Percentiles rank a stretch among this genome's conserved stretches.
Conservation (phyloP, 2,329 filamentous ascomycete genomes). For the Colletotrichum tropicicola region DNA sequence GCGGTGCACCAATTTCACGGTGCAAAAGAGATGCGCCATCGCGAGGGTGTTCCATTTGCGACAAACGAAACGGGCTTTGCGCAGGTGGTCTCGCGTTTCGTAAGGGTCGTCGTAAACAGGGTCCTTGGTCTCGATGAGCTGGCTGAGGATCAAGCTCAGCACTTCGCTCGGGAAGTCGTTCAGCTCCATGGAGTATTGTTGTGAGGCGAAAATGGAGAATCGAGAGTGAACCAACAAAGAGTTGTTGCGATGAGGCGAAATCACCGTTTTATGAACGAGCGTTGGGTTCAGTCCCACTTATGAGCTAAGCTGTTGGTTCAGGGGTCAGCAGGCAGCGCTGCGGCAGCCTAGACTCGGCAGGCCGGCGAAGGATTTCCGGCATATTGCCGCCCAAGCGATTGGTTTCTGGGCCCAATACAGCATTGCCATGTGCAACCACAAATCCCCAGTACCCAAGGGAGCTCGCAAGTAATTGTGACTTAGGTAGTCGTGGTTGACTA, state of each 20-base stretch:
- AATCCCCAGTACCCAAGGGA: too few relatives aligned
- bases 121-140: not conserved
- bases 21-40: conserved; percentile 18
- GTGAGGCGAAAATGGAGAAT: too few relatives aligned
- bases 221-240: too few relatives aligned
- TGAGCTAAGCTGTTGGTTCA: not conserved
- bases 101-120: not conserved
- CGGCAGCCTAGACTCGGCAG: not conserved
- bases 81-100: not conserved
- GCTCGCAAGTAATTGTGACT: too few relatives aligned
- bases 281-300: too few relatives aligned
- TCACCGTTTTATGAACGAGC: too few relatives aligned
- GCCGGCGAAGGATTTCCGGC: not conserved
- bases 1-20: not conserved
- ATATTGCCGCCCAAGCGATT: not conserved
- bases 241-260: too few relatives aligned
- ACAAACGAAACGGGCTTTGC: conserved; percentile 32
- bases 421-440: too few relatives aligned
- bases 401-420: not conserved
- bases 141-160: not conserved
- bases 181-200: not conserved
- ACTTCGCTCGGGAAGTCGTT: not conserved
- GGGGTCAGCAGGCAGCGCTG: not conserved
- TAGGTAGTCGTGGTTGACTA: too few relatives aligned
- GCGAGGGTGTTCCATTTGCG: conserved; percentile 29